phyloP scores from a whole-genome alignment of 306 rosid species.

The Ochetophila trinervis region DNA sequence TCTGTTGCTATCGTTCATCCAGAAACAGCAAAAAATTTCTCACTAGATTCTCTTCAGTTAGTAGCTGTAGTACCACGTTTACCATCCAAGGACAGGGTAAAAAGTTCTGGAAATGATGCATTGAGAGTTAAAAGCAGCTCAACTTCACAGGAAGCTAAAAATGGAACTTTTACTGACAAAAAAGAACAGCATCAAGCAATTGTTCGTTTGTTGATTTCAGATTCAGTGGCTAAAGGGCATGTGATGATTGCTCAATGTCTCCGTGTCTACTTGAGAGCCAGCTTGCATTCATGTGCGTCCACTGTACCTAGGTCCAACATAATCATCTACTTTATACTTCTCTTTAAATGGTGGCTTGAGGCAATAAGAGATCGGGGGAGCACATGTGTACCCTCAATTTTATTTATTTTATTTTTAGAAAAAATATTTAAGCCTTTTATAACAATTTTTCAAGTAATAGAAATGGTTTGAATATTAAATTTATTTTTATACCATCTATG shows the following conservation, averaged over 20 bases:
- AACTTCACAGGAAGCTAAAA: conserved; percentile 38
- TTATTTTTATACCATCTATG: too few relatives aligned
- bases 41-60: conserved; percentile 58
- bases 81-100: conserved; percentile 37
- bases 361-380: too few relatives aligned
- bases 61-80: conserved; percentile 65
- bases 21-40: conserved; percentile 67
- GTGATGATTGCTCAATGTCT: conserved; percentile 77
- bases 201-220: conserved; percentile 64
- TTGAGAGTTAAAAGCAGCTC: conserved; percentile 52
- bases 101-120: conserved; percentile 37
- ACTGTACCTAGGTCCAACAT: conserved; percentile 4
- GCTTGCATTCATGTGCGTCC: conserved; percentile 82
- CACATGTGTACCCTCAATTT: too few relatives aligned
- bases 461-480: too few relatives aligned
- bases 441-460: too few relatives aligned
- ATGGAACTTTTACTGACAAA: conserved; percentile 42
- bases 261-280: conserved; percentile 68
- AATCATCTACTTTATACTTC: background rate
- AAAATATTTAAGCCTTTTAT: too few relatives aligned
- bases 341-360: background rate
- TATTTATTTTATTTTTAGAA: too few relatives aligned
- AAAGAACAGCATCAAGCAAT: conserved; percentile 46
- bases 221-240: conserved; percentile 86
- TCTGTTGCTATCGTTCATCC: conserved; percentile 84